Evolutionary conservation across 1,139 yeast genomes (phyloP), one percentile per base, ranked within the genome.

Genomic region (Scheffersomyces segobiensis): DNA sequence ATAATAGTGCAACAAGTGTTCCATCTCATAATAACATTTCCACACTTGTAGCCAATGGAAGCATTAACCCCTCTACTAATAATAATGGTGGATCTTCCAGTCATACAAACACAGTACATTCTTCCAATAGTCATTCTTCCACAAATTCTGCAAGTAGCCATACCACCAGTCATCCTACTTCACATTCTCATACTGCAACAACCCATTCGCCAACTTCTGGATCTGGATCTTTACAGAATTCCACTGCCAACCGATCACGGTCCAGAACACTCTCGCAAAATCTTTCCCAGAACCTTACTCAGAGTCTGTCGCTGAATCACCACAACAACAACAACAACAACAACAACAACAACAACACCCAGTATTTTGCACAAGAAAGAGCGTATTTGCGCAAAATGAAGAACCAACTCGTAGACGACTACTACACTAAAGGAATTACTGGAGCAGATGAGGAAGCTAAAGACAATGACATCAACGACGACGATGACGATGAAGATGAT

Each of bases 351-450:
- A 24, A 71, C 51, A 65, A 67, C 52, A 72, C 75, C 55, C 84
- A 78, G 64, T 85, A 84, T 67, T 73, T 80, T 54, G 85, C 87
- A 2, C 95, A 90, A 66, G 96, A 91, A 70, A 81, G 83, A 65
- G 85, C 87, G 0, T 91, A 91, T 68, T 71, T 91, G 57, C 83
- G 84, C 59, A 85, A 86, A 67, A 83, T 91, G 66, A 81, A 85
- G 58, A 87, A 87, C 64, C 89, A 86, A 65, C 74, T 81, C 53
- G 83, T 78, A 14, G 92, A 90, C 68, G 96, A 89, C 64, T 88
- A 87, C 67, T 86, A 87, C 66, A 87, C 89, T 5, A 85, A 85
- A 63, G 89, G 88, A 2, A 84, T 87, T 46, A 70, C 78, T 14
- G 82, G 79, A 0, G 81, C 79, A 5, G 73, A 70, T 55, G 72